Evolutionary conservation across 345 rosid genomes (phyloP).

Genomic region (Brassica rapa): DNA sequence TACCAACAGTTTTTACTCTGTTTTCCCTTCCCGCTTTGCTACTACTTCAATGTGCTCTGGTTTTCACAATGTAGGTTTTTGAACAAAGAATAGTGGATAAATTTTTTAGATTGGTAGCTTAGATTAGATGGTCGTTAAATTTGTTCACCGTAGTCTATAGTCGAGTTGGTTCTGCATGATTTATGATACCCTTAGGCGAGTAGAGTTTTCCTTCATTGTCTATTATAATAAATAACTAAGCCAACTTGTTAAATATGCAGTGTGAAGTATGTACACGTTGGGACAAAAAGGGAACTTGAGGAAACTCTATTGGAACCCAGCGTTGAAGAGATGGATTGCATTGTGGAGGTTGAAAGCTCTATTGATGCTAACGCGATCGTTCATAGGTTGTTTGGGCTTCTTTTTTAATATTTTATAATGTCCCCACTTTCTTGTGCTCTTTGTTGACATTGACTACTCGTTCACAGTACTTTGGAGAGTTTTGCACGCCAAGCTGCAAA

Average conservation of each 20-base stretch:
- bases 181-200: background rate
- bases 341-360: conserved; percentile 88
- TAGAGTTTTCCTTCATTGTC: conserved; percentile 7
- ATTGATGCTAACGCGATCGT: conserved; percentile 64
- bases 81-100: background rate
- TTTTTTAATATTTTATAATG: conserved; percentile 1
- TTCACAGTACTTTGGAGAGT: conserved; percentile 59
- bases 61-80: conserved; percentile 14
- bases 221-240: conserved; percentile 3
- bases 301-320: conserved; percentile 60
- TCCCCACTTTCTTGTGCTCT: conserved; percentile 19
- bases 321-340: conserved; percentile 52
- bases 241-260: conserved; percentile 49
- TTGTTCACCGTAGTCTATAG: conserved; percentile 13
- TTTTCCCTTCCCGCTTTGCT: conserved; percentile 17
- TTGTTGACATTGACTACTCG: conserved; percentile 42
- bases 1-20: background rate
- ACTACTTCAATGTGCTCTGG: conserved; percentile 5
- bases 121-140: conserved; percentile 1
- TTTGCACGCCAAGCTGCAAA: conserved; percentile 66
- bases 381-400: conserved; percentile 61
- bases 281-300: conserved; percentile 69
- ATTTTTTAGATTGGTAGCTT: conserved; percentile 4
- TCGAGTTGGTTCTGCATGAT: conserved; percentile 7
- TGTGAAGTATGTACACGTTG: conserved; percentile 65